A percentile compares a stretch with the other conserved stretches of the same genome.
Conservation (phyloP, 352 stramenopile genomes). For the Globisporangium camurandrum region DNA sequence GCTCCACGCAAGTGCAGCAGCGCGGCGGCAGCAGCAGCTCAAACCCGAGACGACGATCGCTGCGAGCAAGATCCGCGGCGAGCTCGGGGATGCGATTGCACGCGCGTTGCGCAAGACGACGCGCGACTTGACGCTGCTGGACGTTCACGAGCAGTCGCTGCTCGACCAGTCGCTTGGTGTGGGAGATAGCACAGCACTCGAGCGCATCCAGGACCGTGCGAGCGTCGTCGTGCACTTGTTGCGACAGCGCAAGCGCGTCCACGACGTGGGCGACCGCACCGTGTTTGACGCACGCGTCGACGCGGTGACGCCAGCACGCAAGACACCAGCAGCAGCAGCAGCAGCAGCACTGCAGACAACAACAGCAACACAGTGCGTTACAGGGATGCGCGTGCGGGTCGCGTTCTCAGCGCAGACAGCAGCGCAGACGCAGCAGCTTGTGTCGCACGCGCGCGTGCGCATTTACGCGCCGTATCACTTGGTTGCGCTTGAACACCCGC, state of each 20-base stretch:
- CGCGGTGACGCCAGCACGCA: constrained; percentile 11
- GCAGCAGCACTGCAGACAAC: background rate
- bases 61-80: constrained; percentile 42
- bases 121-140: constrained; percentile 51
- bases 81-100: constrained; percentile 45
- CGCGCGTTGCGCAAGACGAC: constrained; percentile 43
- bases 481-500: constrained; percentile 17
- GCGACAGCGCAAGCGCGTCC: background rate
- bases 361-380: background rate
- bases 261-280: constrained; percentile 6
- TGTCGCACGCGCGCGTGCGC: constrained; percentile 21
- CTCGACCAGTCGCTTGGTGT: constrained; percentile 17
- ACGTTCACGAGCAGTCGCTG: constrained; percentile 44
- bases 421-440: constrained; percentile 24
- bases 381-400: constrained; percentile 18
- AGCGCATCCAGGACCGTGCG: constrained; percentile 34
- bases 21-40: constrained; percentile 12
- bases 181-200: constrained; percentile 15
- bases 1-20: background rate
- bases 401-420: constrained; percentile 25
- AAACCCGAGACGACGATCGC: constrained; percentile 12
- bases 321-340: background rate
- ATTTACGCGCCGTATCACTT: constrained; percentile 62
- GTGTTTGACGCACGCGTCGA: constrained; percentile 33
- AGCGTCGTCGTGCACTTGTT: constrained; percentile 27